Evolutionary conservation across 2,329 filamentous ascomycete genomes (phyloP).

Genomic region (Capronia coronata): DNA sequence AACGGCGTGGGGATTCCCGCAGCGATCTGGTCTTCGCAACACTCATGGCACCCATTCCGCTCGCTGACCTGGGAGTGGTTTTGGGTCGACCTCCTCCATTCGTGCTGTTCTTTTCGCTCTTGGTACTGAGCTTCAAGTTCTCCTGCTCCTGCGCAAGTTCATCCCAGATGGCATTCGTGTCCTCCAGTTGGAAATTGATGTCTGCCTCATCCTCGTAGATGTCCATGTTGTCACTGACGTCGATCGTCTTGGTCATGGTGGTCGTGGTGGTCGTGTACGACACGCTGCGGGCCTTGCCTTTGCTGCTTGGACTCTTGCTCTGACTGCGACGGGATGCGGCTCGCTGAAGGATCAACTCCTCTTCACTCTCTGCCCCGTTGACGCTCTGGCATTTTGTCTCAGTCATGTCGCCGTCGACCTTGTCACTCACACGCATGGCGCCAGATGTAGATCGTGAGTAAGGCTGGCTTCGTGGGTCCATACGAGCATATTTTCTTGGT

Average conservation of each 20-base stretch:
- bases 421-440: conserved; percentile 30
- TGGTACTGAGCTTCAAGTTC: conserved; percentile 25
- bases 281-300: conserved; percentile 30
- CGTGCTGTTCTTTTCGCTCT: conserved; percentile 13
- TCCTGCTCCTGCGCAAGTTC: conserved; percentile 29
- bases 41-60: conserved; percentile 25
- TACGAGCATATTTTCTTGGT: conserved; percentile 77
- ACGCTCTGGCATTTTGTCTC: conserved; percentile 52
- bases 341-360: conserved; percentile 74
- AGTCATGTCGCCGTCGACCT: conserved; percentile 52
- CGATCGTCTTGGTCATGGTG: conserved; percentile 26
- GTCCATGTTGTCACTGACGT: conserved; percentile 24
- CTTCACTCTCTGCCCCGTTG: conserved; percentile 62
- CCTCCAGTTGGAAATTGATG: conserved; percentile 20
- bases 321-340: conserved; percentile 51
- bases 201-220: conserved; percentile 29
- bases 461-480: conserved; percentile 66
- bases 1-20: conserved; percentile 26
- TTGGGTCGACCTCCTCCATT: conserved; percentile 13
- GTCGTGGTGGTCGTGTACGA: conserved; percentile 29
- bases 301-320: conserved; percentile 24
- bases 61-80: conserved; percentile 23
- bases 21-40: conserved; percentile 26
- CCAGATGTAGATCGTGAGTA: conserved; percentile 56
- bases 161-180: conserved; percentile 27